Evolutionary conservation across 768 basidiomycete genomes (phyloP).

Genomic region (Xerocomellus chrysenteron): DNA sequence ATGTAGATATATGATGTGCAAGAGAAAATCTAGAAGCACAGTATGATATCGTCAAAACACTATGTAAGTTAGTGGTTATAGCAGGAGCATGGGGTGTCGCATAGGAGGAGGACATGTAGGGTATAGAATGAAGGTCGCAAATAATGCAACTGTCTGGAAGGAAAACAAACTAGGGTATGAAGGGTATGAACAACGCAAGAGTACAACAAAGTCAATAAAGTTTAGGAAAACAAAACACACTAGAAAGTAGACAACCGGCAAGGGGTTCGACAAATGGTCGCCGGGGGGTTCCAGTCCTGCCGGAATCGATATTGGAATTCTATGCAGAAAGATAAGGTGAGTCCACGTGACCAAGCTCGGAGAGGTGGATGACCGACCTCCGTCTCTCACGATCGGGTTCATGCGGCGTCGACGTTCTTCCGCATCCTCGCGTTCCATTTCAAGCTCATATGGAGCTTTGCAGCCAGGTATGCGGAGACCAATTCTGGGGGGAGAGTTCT

Average conservation of each 20-base stretch:
- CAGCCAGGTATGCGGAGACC: slow-evolving; percentile 61
- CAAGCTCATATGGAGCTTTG: slow-evolving; percentile 66
- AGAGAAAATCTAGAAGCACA: slow-evolving; percentile 23
- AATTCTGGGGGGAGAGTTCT: slow-evolving; percentile 40
- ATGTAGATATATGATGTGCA: slow-evolving; percentile 18
- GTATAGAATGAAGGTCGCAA: slow-evolving; percentile 14
- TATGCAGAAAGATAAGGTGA: slow-evolving; percentile 16
- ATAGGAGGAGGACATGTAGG: slow-evolving; percentile 18
- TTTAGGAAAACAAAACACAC: slow-evolving; percentile 6
- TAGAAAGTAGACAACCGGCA: slow-evolving; percentile 62
- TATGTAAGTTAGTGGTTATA: slow-evolving; percentile 7
- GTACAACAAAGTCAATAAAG: slow-evolving; percentile 28
- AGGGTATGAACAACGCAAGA: slow-evolving; percentile 19
- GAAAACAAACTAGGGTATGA: slow-evolving; percentile 6
- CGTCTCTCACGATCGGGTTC: slow-evolving; percentile 68
- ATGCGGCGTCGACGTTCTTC: slow-evolving; percentile 45
- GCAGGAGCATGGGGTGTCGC: slow-evolving; percentile 17
- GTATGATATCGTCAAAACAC: slow-evolving; percentile 19
- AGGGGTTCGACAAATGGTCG: slow-evolving; percentile 45
- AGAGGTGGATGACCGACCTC: slow-evolving; percentile 33
- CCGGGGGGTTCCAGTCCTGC: slow-evolving; percentile 45
- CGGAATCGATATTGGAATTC: slow-evolving; percentile 69
- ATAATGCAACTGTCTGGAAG: background rate
- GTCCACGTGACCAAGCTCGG: background rate
- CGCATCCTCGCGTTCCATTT: slow-evolving; percentile 66